A percentile compares a stretch with the other conserved stretches of the same genome.
Evolutionary conservation across 495 filamentous ascomycete genomes (phyloP).

Genomic region (Penicillium macrosclerotiorum): DNA sequence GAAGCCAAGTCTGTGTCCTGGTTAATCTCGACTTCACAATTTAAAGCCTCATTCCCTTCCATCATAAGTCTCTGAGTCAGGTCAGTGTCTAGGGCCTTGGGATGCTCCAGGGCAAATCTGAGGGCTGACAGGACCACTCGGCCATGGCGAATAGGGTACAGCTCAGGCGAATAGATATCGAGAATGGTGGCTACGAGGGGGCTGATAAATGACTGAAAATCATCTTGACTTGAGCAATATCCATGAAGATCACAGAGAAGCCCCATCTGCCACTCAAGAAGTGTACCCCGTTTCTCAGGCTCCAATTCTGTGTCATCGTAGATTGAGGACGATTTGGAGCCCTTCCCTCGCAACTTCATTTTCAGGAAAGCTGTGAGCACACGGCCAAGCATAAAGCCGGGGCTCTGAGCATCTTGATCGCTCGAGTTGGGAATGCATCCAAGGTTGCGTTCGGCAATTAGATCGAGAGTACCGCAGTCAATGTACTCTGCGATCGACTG

Average conservation of each 20-base stretch:
- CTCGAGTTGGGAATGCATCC: slow-evolving; percentile 22
- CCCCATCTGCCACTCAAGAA: slow-evolving; percentile 58
- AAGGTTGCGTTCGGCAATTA: slow-evolving; percentile 27
- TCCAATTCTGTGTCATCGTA: slow-evolving; percentile 44
- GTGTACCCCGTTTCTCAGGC: slow-evolving; percentile 36
- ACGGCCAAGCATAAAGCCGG: slow-evolving; percentile 45
- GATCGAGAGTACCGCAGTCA: slow-evolving; percentile 38
- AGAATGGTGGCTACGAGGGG: slow-evolving; percentile 37
- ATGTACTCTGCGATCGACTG: slow-evolving; percentile 49
- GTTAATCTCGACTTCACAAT: slow-evolving; percentile 31
- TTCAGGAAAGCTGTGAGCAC: slow-evolving; percentile 47
- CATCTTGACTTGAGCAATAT: slow-evolving; percentile 26
- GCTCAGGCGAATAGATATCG: slow-evolving; percentile 33
- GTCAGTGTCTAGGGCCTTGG: slow-evolving; percentile 27
- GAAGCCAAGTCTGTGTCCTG: slow-evolving; percentile 53
- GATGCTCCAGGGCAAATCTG: slow-evolving; percentile 39
- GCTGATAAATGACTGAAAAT: slow-evolving; percentile 31
- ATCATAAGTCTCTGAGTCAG: slow-evolving; percentile 29
- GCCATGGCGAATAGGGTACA: slow-evolving; percentile 46
- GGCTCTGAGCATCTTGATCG: slow-evolving; percentile 35
- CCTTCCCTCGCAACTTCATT: slow-evolving; percentile 36
- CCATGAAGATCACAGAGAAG: slow-evolving; percentile 34
- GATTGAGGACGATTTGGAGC: slow-evolving; percentile 20
- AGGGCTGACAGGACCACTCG: slow-evolving; percentile 44
- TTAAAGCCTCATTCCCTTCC: slow-evolving; percentile 35